These are phyloP conservation scores for Alternaria gansuensis DNA, from an alignment of 2,329 filamentous ascomycete species.

Conservation along the genomic window DNA sequence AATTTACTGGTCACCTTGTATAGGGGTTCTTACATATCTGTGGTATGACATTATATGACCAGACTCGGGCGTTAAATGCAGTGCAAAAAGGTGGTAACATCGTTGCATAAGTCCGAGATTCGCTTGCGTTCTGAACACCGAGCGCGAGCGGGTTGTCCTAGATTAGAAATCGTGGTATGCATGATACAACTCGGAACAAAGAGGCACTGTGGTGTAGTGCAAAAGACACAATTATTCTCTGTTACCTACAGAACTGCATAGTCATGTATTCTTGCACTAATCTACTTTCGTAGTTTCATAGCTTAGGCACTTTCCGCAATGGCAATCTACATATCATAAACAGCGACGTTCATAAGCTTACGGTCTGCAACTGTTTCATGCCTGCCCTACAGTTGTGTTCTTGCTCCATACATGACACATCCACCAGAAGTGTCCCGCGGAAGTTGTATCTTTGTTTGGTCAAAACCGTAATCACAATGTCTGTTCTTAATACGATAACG, in stretches of 20 bases:
- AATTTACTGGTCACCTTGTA: background rate
- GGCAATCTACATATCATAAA: background rate
- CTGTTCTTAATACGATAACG: too few relatives aligned
- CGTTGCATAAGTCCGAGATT: conserved; percentile 1
- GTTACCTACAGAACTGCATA: background rate
- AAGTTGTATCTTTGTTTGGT: too few relatives aligned
- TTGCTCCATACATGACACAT: too few relatives aligned
- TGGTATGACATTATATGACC: background rate
- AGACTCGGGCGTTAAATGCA: background rate
- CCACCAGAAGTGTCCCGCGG: too few relatives aligned
- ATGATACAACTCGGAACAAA: background rate
- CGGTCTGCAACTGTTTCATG: background rate
- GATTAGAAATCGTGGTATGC: background rate
- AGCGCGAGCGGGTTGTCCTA: background rate
- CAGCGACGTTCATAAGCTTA: background rate
- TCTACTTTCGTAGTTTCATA: background rate
- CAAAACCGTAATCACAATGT: too few relatives aligned
- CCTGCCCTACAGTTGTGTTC: too few relatives aligned
- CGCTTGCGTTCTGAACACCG: background rate
- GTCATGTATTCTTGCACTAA: background rate
- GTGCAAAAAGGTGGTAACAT: background rate
- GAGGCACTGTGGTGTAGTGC: background rate
- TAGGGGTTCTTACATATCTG: background rate
- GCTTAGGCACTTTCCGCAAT: background rate
- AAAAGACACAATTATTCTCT: background rate